Conservation (phyloP, 352 stramenopile genomes). For the Phytopythium vexans region DNA sequence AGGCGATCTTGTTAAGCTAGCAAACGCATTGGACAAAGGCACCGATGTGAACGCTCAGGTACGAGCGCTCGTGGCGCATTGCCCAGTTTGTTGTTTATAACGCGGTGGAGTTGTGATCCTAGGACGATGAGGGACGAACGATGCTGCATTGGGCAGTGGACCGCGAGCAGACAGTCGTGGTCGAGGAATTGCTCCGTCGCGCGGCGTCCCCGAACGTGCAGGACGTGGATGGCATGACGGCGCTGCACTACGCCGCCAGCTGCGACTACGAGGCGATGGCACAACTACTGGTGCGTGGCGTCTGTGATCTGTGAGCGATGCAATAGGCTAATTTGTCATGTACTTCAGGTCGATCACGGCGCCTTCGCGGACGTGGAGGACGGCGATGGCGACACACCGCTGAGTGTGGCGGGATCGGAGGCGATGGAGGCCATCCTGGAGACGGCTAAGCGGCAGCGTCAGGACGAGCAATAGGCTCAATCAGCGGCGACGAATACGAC, state of each 20-base stretch:
- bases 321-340: constrained; percentile 1
- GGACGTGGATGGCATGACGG: constrained; percentile 78
- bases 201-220: constrained; percentile 60
- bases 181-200: constrained; percentile 47
- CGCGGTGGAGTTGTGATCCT: neutral
- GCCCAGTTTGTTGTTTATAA: neutral
- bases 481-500: no score
- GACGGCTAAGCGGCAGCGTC: constrained; percentile 6
- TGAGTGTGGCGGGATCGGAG: constrained; percentile 34
- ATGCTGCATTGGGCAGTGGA: constrained; percentile 85
- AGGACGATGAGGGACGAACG: constrained; percentile 73
- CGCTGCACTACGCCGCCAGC: constrained; percentile 71
- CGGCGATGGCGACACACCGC: constrained; percentile 63
- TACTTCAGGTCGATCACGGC: constrained; percentile 50
- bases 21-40: constrained; percentile 32
- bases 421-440: constrained; percentile 45
- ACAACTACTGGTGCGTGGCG: constrained; percentile 44
- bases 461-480: no score
- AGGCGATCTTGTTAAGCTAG: constrained; percentile 51
- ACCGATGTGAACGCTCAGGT: constrained; percentile 48
- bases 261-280: constrained; percentile 71
- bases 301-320: neutral
- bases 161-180: constrained; percentile 46
- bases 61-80: neutral
- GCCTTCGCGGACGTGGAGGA: constrained; percentile 58